A percentile compares a stretch with the other conserved stretches of the same genome.
phyloP scores from a whole-genome alignment of 2,329 filamentous ascomycete species.

The Hirsutella thompsonii region DNA sequence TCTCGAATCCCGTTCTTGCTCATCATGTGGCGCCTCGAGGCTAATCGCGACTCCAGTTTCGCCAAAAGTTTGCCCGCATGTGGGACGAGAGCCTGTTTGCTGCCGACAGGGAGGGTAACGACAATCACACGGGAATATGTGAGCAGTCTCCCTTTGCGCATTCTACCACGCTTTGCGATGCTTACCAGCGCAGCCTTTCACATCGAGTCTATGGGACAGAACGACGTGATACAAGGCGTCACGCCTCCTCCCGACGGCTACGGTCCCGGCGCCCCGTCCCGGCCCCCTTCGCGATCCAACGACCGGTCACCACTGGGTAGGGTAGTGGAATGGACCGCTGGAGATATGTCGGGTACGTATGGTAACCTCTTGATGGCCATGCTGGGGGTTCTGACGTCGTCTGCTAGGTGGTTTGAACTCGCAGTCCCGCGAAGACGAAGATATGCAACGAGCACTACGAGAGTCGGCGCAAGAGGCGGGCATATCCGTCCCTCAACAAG shows the following conservation, averaged over 20 bases:
- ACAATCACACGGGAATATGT: slow-evolving; percentile 31
- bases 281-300: slow-evolving; percentile 48
- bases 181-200: slow-evolving; percentile 34
- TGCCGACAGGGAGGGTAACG: slow-evolving; percentile 36
- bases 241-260: slow-evolving; percentile 27
- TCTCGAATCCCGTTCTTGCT: not conserved
- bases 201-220: slow-evolving; percentile 38
- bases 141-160: slow-evolving; percentile 8
- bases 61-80: slow-evolving; percentile 27
- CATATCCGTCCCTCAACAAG: slow-evolving; percentile 28
- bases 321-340: slow-evolving; percentile 31
- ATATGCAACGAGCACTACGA: slow-evolving; percentile 42
- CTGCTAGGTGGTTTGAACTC: slow-evolving; percentile 21
- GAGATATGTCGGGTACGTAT: slow-evolving; percentile 27
- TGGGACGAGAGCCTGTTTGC: slow-evolving; percentile 45
- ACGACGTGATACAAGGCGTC: slow-evolving; percentile 27
- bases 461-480: slow-evolving; percentile 42
- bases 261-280: slow-evolving; percentile 36
- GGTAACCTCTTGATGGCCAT: not conserved
- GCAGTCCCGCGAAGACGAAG: slow-evolving; percentile 36
- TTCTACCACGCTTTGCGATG: not conserved
- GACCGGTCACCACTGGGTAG: slow-evolving; percentile 43
- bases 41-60: slow-evolving; percentile 22
- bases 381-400: not conserved
- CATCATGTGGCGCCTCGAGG: not conserved